A percentile compares a stretch with the other conserved stretches of the same genome.
Conservation (phyloP, 2,329 filamentous ascomycete genomes). For the Aschersonia sp. region DNA sequence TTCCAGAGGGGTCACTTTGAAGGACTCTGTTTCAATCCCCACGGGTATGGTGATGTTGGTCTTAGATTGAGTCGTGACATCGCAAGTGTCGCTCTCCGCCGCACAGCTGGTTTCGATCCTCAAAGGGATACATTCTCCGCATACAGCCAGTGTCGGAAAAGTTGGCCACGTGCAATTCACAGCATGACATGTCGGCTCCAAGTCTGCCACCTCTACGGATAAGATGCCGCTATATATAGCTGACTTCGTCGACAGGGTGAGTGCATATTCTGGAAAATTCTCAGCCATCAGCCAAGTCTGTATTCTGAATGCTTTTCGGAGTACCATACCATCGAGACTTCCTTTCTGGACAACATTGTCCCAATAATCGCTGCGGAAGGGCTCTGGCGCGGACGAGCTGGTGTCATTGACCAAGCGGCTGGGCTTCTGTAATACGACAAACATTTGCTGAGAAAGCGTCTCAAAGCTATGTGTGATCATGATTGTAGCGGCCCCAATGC, state of each 20-base stretch:
- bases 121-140: constrained; percentile 15
- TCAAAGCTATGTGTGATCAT: constrained; percentile 22
- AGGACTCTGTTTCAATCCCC: constrained; percentile 11
- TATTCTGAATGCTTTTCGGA: background rate
- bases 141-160: constrained; percentile 20
- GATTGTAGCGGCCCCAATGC: constrained; percentile 21
- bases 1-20: constrained; percentile 13
- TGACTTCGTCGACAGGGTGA: constrained; percentile 20
- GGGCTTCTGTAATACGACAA: constrained; percentile 15
- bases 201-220: constrained; percentile 11
- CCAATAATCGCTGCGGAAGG: constrained; percentile 20
- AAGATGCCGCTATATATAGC: constrained; percentile 23
- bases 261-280: constrained; percentile 7
- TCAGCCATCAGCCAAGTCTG: background rate
- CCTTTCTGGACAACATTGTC: constrained; percentile 14
- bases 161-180: constrained; percentile 21
- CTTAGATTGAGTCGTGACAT: constrained; percentile 13
- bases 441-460: constrained; percentile 24
- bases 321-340: constrained; percentile 3
- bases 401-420: constrained; percentile 7
- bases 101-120: constrained; percentile 8
- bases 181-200: constrained; percentile 14
- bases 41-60: constrained; percentile 12
- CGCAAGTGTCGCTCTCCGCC: constrained; percentile 11
- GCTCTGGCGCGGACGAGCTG: constrained; percentile 10